phyloP scores from a whole-genome alignment of 208 protist genomes.

The Naegleria lovaniensis region DNA sequence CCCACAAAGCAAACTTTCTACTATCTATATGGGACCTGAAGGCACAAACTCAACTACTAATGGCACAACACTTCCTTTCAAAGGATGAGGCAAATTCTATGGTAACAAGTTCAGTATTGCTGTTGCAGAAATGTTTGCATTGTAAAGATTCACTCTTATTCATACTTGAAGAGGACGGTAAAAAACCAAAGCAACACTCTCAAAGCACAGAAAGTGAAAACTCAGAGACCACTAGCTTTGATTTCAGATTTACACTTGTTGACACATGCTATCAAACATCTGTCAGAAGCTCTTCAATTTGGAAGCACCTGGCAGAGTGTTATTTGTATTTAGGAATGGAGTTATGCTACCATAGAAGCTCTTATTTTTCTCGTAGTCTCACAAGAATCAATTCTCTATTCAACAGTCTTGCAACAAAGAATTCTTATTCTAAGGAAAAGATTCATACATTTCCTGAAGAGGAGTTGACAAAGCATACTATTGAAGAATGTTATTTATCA shows the following conservation, averaged over 20 bases:
- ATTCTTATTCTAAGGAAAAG: background rate
- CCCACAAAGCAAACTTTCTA: background rate
- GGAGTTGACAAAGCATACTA: background rate
- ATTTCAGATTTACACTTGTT: background rate
- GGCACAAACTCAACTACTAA: background rate
- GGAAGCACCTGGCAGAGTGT: background rate
- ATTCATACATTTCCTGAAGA: background rate
- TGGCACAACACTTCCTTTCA: no score
- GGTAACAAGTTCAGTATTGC: background rate
- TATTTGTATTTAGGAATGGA: background rate
- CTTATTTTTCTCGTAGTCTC: background rate
- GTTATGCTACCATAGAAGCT: background rate
- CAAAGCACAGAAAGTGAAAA: background rate
- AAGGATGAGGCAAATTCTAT: background rate
- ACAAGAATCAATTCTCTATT: background rate
- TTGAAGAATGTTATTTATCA: background rate
- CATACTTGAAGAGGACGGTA: background rate
- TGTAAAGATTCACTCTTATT: background rate
- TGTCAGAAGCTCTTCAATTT: background rate
- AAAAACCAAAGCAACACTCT: background rate
- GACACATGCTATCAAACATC: background rate
- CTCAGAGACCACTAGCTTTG: background rate
- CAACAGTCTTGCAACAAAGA: background rate
- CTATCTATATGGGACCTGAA: background rate
- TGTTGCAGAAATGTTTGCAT: background rate